Evolutionary conservation across 2,329 filamentous ascomycete species (phyloP), one percentile per base, ranked within the genome.

Genomic region (Exophiala dermatitidis): DNA sequence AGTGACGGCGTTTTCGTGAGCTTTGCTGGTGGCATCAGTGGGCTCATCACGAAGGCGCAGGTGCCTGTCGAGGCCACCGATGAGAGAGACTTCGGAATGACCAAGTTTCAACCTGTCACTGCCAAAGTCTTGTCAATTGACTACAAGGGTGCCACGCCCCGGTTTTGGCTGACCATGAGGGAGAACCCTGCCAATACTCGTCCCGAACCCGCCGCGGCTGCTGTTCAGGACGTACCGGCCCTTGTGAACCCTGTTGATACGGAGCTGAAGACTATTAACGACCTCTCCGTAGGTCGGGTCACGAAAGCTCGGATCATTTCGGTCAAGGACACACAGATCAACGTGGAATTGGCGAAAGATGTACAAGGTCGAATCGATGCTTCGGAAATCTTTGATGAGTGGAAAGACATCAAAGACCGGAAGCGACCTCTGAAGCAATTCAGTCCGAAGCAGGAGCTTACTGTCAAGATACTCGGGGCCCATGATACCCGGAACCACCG

Each of bases 341-440:
- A 97, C 62, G 89, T 98, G 4, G 82, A 87, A 61, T 77, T 97
- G 47, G 85, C 88, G 41, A 88, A 94, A 65, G 89, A 90, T 60
- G 77, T 95, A 5, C 88, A 94, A 67, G 93, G 91, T n/a, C 88
- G 93, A 12, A 84, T 98, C 55, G 91, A 96, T 65, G 81, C 93
- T 4, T 94, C 93, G 1, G 89, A 97, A 67, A 72, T 90, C 8
- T 98, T 95, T 67, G 87, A 96, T 67, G 77, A 77, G 7, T 96
- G 86, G 85, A 86, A 94, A 44, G 84, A 91, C 41, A 93, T 98
- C 64, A 77, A 82, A 52, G 83, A 96, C 65, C 80, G 84, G 53
- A 95, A 91, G 69, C 77, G 82, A 30, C 91, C 93, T 1, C 75
- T 97, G n/a, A 75, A 77, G 52, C 78, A 80, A 58, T 94, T 95